Evolutionary conservation across 805 yeast genomes (phyloP), one percentile per base, ranked within the genome.

Genomic region (Yarrowia yakushimensis): DNA sequence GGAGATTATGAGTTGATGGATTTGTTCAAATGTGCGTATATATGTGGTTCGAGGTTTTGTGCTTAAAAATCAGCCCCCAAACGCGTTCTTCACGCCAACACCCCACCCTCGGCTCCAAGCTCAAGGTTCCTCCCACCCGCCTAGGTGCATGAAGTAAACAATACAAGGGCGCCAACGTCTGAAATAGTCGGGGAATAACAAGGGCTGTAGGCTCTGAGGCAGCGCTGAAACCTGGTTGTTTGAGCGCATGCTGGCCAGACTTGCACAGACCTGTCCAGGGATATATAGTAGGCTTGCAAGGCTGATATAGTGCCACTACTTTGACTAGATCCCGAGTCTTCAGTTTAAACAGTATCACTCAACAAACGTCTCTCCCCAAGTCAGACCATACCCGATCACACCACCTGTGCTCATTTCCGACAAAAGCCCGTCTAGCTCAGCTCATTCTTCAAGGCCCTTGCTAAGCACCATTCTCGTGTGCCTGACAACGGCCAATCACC

Each of bases 181-280:
- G 33, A 43, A 43, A 43, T 45, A 45, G 52, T 45, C 52, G 52
- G 52, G 52, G 7, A 43, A 43, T n/a, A 45, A 45, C 52, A 45
- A 13, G 52, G 52, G 27, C 36, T 45, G 52, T 45, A 45, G 45
- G 45, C 45, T 23, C 27, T 11, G 23, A 17, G 50, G 3, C 22
- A 3, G 30, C 4, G 36, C 13, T 13, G 36, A 45, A 30, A 28
- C 36, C n/a, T 4, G 41, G 23, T 23, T 8, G 18, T 9, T 18
- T 7, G 20, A 15, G 34, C 34, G 34, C 34, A 31, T 31, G 34
- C 17, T 30, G 27, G 27, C 27, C 27, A 25, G 27, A 25, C 27
- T 25, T 25, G 27, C 27, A 25, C 27, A 25, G 8, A 5, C 27
- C 4, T 25, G 27, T 25, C 27, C 27, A 25, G 27, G n/a, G 27